Conservation (phyloP, 805 yeast species). For the Saccharomycodes ludwigii region DNA sequence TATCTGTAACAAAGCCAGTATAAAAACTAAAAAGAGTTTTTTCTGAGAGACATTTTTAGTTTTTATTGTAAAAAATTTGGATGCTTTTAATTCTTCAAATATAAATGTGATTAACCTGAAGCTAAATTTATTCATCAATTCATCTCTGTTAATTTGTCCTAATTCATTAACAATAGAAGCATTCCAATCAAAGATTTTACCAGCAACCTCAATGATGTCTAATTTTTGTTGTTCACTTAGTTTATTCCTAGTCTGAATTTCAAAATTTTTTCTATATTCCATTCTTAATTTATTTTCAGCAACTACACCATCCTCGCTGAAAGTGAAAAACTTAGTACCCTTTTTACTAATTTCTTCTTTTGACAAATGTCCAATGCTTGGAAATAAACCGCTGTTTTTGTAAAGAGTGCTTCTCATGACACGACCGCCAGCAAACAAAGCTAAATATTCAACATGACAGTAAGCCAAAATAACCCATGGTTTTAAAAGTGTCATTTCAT, state of each 20-base stretch:
- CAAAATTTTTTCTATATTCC: conserved; percentile 63
- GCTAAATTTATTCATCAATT: conserved; percentile 41
- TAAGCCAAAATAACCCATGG: conserved; percentile 69
- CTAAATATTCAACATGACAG: conserved; percentile 76
- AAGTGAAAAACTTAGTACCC: conserved; percentile 29
- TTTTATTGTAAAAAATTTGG: too few species aligned
- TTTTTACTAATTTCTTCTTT: conserved; percentile 44
- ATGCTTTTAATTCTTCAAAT: conserved; percentile 23
- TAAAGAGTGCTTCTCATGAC: conserved; percentile 55
- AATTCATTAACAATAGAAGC: conserved; percentile 51
- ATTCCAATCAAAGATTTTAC: conserved; percentile 53
- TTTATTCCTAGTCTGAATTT: conserved; percentile 59
- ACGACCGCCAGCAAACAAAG: conserved; percentile 78
- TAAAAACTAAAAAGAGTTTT: too few species aligned
- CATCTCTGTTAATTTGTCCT: conserved; percentile 49
- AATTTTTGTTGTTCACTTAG: conserved; percentile 59
- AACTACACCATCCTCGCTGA: conserved; percentile 46
- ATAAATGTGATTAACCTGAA: conserved; percentile 33
- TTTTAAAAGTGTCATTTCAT: conserved; percentile 37
- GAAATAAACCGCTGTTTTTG: conserved; percentile 61
- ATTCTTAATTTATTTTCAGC: conserved; percentile 56
- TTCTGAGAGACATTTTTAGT: too few species aligned
- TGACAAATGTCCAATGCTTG: conserved; percentile 55
- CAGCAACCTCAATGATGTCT: conserved; percentile 57
- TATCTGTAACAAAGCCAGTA: too few species aligned